These are phyloP conservation scores for Maudiozyma pseudohumilis DNA, from an alignment of 805 yeast species.

Conservation along the genomic window DNA sequence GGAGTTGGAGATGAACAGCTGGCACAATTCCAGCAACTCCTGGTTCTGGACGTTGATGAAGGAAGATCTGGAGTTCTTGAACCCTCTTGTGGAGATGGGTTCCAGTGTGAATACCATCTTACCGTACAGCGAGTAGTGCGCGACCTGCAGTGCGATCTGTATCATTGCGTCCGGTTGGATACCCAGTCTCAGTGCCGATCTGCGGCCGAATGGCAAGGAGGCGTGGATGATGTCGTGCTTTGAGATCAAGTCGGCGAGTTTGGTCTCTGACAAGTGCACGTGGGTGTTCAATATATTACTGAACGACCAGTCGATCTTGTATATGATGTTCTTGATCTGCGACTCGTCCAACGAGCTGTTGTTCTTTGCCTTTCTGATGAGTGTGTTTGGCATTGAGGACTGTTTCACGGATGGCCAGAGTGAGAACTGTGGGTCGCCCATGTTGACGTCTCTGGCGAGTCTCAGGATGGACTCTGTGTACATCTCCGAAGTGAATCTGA, in stretches of 20 bases:
- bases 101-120: conserved; percentile 82
- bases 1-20: conserved; percentile 51
- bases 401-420: conserved; percentile 27
- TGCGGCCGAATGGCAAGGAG: conserved; percentile 69
- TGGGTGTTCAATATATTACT: conserved; percentile 31
- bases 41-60: conserved; percentile 57
- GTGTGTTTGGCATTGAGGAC: conserved; percentile 8
- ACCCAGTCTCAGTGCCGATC: conserved; percentile 67
- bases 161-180: conserved; percentile 83
- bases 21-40: conserved; percentile 41
- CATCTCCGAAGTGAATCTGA: conserved; percentile 79
- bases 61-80: conserved; percentile 61
- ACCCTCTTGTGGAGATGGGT: conserved; percentile 72
- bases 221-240: conserved; percentile 70
- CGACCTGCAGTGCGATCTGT: conserved; percentile 83
- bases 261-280: conserved; percentile 78
- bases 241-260: conserved; percentile 73
- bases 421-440: conserved; percentile 35
- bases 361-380: conserved; percentile 4
- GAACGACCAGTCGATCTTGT: conserved; percentile 31
- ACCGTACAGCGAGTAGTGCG: conserved; percentile 86
- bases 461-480: conserved; percentile 83
- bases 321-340: conserved; percentile 8
- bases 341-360: conserved; percentile 1
- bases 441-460: conserved; percentile 70